Evolutionary conservation across 1,284 basidiomycete genomes (phyloP).

Genomic region (Boletus subluridellus): DNA sequence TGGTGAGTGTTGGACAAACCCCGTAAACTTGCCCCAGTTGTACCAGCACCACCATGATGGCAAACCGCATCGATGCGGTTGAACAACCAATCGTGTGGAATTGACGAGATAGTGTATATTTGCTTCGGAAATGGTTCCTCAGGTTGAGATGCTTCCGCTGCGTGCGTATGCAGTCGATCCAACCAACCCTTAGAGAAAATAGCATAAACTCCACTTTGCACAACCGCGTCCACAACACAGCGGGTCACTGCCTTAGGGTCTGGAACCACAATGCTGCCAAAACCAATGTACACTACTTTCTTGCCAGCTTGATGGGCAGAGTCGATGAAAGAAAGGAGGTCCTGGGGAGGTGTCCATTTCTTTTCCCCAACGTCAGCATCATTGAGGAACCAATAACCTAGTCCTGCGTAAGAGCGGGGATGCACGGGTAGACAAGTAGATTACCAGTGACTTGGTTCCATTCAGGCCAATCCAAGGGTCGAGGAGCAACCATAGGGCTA

Average conservation of each 20-base stretch:
- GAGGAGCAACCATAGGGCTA: slow-evolving; percentile 83
- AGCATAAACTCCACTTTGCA: slow-evolving; percentile 80
- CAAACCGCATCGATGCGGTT: slow-evolving; percentile 90
- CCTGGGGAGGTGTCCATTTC: slow-evolving; percentile 84
- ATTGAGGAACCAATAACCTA: slow-evolving; percentile 94
- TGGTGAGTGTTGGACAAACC: slow-evolving; percentile 44
- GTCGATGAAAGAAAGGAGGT: slow-evolving; percentile 80
- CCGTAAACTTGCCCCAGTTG: slow-evolving; percentile 88
- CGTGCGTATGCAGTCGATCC: slow-evolving; percentile 76
- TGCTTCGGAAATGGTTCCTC: slow-evolving; percentile 71
- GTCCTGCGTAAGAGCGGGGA: slow-evolving; percentile 10
- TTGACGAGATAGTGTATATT: slow-evolving; percentile 81
- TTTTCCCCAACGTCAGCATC: slow-evolving; percentile 83
- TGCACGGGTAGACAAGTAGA: neutral
- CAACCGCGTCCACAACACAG: slow-evolving; percentile 84
- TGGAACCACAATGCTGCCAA: slow-evolving; percentile 97
- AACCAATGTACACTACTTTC: slow-evolving; percentile 97
- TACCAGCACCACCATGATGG: slow-evolving; percentile 97
- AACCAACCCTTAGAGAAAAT: slow-evolving; percentile 98
- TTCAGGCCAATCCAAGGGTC: slow-evolving; percentile 95
- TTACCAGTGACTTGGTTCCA: slow-evolving; percentile 93
- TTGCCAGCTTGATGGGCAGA: slow-evolving; percentile 68
- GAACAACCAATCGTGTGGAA: slow-evolving; percentile 98
- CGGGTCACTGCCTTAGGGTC: slow-evolving; percentile 91
- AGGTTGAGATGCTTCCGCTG: slow-evolving; percentile 52